Evolutionary conservation across 73 alveolate species (phyloP).

Genomic region (Paramecium biaurelia): DNA sequence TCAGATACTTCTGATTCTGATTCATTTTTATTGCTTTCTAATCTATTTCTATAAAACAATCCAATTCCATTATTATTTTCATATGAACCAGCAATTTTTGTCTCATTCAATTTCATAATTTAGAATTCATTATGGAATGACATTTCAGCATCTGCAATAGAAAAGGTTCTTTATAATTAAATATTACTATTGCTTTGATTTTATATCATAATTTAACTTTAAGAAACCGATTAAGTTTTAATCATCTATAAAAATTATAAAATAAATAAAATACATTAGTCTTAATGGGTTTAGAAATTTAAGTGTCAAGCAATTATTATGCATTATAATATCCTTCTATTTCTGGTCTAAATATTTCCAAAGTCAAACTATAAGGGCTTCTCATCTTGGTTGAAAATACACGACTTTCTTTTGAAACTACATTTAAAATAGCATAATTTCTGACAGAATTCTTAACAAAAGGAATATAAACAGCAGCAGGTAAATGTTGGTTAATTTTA

Average conservation of each 20-base stretch:
- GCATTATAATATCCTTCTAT: constrained; percentile 46
- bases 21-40: not conserved
- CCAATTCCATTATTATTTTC: not conserved
- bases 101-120: not conserved
- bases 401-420: constrained; percentile 67
- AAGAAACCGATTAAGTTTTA: not conserved
- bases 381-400: constrained; percentile 71
- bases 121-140: not conserved
- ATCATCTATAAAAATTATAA: not conserved
- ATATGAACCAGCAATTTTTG: not conserved
- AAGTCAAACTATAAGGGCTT: constrained; percentile 71
- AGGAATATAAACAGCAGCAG: constrained; percentile 78
- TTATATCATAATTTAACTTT: not conserved
- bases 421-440: constrained; percentile 67
- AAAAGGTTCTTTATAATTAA: not conserved
- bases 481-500: constrained; percentile 63
- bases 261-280: not conserved
- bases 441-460: constrained; percentile 64
- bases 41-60: not conserved
- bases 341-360: constrained; percentile 72
- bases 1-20: not conserved
- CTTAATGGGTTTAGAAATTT: not conserved
- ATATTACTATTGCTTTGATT: not conserved
- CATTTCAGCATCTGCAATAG: not conserved
- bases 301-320: not conserved